Evolutionary conservation across 495 filamentous ascomycete genomes (phyloP), one percentile per base, ranked within the genome.

Genomic region (Glarea lozoyensis): DNA sequence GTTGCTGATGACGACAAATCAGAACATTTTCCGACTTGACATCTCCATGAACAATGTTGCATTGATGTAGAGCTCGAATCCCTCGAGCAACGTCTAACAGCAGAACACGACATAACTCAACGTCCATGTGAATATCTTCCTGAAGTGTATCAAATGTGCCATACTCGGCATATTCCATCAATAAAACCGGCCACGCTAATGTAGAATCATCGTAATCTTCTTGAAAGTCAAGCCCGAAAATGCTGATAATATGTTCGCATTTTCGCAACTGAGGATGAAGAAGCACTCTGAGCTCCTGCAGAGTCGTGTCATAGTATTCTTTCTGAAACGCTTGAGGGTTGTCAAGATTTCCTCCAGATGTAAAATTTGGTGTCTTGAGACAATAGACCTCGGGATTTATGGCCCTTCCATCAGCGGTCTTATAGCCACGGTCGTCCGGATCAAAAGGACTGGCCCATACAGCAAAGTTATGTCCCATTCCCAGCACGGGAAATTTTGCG

Each of bases 1-100:
- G 37, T 12, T 40, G 18, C 17, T 22, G 18, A 16, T 40, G 22
- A 11, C 32, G 32, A 16, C 32, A 35, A 30, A 89, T 69, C 52
- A 95, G 86, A 48, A 95, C 83, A 57, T 95, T 95, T 65, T 95
- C 88, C 2, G 84, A 86, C 63, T 95, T 94, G 63, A 94, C 82
- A 56, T 95, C 88, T 33, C 88, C 83, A 60, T 94, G 88, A 48
- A 82, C 88, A 37, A 94, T 66, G 27, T 46, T 46, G 22, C 49
- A 53, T 10, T 34, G 40, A 35, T 53, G 49, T 12, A 53, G 34
- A 36, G 48, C 48, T 40, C 40, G 48, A 4, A 53, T 16, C 30
- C 32, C 49, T 3, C 45, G 39, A 4, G 45, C 49, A 18, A 53
- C 45, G 37, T 53, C 49, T 25, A 48, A 15, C 5, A 35, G 32